Evolutionary conservation across 345 rosid genomes (phyloP).

Genomic region (Diplotaxis tenuifolia): DNA sequence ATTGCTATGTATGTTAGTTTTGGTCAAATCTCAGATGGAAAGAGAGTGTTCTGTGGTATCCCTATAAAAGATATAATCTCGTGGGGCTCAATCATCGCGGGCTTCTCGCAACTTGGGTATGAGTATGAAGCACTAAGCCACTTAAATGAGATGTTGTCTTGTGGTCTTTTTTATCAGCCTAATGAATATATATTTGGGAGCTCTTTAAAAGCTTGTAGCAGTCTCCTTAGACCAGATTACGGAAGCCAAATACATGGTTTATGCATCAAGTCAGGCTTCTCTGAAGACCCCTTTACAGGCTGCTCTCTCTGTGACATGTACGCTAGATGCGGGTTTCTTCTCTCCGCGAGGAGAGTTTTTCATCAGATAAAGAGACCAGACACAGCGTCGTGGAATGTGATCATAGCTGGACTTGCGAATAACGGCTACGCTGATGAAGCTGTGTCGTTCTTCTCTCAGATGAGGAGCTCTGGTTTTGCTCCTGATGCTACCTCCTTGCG

Average conservation of each 20-base stretch:
- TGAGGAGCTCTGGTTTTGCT: constrained; percentile 38
- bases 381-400: constrained; percentile 58
- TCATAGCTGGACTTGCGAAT: constrained; percentile 56
- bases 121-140: constrained; percentile 50
- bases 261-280: constrained; percentile 50
- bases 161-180: constrained; percentile 46
- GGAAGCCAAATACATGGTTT: constrained; percentile 56
- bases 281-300: constrained; percentile 41
- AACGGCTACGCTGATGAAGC: constrained; percentile 40
- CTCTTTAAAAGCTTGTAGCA: constrained; percentile 53
- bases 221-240: constrained; percentile 44
- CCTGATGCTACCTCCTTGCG: constrained; percentile 52
- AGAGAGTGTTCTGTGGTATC: constrained; percentile 44
- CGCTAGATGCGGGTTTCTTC: constrained; percentile 49
- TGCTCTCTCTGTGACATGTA: constrained; percentile 62
- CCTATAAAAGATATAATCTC: constrained; percentile 55
- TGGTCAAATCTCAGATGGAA: constrained; percentile 44
- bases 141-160: constrained; percentile 48
- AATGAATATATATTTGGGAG: constrained; percentile 63
- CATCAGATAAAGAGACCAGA: constrained; percentile 51
- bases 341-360: constrained; percentile 45
- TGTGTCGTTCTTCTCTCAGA: constrained; percentile 35
- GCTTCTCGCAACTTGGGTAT: constrained; percentile 54
- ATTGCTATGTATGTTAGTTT: constrained; percentile 59
- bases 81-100: constrained; percentile 60